Evolutionary conservation across 306 rosid genomes (phyloP).

Genomic region (Vigna hirtella): DNA sequence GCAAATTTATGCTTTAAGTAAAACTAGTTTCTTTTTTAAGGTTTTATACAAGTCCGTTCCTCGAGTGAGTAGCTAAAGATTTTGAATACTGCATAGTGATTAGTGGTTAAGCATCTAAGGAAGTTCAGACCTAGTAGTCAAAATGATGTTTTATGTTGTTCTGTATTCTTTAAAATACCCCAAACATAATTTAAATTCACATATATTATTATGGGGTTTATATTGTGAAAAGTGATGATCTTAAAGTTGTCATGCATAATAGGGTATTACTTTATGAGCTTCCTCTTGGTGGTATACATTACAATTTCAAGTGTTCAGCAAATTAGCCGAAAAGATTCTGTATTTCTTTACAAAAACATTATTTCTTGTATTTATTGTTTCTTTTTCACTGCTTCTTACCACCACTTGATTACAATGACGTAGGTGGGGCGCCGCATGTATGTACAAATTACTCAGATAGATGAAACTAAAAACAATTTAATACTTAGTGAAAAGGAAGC

Average conservation of each 20-base stretch:
- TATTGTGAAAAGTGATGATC: background rate
- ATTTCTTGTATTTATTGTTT: constrained; percentile 12
- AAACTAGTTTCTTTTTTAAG: constrained; percentile 7
- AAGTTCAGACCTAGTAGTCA: constrained; percentile 6
- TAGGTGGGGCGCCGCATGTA: constrained; percentile 77
- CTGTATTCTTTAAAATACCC: background rate
- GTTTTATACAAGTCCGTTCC: constrained; percentile 16
- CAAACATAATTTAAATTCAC: background rate
- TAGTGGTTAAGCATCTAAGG: background rate
- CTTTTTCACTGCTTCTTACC: constrained; percentile 35
- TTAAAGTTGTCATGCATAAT: constrained; percentile 24
- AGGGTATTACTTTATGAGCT: background rate
- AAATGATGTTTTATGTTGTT: constrained; percentile 17
- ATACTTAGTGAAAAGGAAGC: constrained; percentile 86
- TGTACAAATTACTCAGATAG: constrained; percentile 76
- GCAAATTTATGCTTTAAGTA: constrained; percentile 6
- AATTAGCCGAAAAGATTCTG: constrained; percentile 6
- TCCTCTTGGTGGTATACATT: background rate
- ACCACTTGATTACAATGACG: constrained; percentile 39
- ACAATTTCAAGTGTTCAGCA: constrained; percentile 19
- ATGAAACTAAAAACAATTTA: constrained; percentile 78
- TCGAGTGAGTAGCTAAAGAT: background rate
- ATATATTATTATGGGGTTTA: constrained; percentile 10
- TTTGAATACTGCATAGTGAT: constrained; percentile 20
- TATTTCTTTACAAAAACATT: background rate